These are phyloP conservation scores for Flaveria sonorensis DNA, from an alignment of 129 eudicot species.

Conservation along the genomic window DNA sequence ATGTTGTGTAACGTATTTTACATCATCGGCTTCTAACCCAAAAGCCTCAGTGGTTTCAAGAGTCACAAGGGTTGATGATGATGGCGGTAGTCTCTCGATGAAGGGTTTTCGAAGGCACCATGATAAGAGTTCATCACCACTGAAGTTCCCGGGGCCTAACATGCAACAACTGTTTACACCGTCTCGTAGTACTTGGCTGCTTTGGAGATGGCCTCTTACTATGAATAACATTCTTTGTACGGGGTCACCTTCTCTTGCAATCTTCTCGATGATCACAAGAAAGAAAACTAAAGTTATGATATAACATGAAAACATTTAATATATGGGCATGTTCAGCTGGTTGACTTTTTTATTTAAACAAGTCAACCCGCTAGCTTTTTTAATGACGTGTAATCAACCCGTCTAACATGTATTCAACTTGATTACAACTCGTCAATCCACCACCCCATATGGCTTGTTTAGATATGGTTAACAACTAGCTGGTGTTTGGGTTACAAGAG, in stretches of 20 bases:
- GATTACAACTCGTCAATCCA: not conserved
- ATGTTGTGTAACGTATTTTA: constrained; percentile 93
- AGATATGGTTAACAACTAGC: not conserved
- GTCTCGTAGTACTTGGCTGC: constrained; percentile 82
- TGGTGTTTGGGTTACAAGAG: not conserved
- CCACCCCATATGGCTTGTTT: not conserved
- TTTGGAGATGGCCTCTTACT: constrained; percentile 96
- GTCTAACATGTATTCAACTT: not conserved
- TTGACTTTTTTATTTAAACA: too few species aligned
- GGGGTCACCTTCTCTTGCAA: constrained; percentile 94
- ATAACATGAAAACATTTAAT: too few species aligned
- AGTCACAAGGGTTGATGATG: constrained; percentile 77
- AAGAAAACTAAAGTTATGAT: not conserved
- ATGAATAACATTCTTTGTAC: constrained; percentile 87
- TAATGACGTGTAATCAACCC: too few species aligned
- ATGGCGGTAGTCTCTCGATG: constrained; percentile 84
- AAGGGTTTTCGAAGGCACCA: constrained; percentile 93
- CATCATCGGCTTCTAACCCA: constrained; percentile 93
- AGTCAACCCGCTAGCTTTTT: too few species aligned
- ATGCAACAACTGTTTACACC: constrained; percentile 91
- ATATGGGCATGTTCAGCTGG: too few species aligned
- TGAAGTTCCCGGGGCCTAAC: constrained; percentile 98
- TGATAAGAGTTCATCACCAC: constrained; percentile 92
- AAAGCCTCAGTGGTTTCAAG: constrained; percentile 96
- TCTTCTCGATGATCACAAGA: constrained; percentile 32